Base-by-base conservation (phyloP, 2,329 filamentous ascomycete species). In the Nannizziopsis arthrosporioides region DNA sequence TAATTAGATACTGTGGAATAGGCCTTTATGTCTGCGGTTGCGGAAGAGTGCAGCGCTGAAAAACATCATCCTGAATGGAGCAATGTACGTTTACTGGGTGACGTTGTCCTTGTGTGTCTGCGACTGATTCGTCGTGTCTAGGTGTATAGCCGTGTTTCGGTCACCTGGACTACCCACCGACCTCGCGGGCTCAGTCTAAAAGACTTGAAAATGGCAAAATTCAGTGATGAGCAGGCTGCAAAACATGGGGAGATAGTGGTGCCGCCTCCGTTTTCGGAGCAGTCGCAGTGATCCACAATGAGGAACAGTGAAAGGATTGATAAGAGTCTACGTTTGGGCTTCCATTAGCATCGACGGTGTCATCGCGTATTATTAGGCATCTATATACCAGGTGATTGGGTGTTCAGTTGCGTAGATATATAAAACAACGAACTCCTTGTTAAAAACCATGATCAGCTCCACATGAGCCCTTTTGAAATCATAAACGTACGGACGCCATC, bases 171-270 rank as follows among this genome's bases (percentile, higher is more conserved):
- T 12, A 68, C 65, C 37, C 65, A 68, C 56, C 53, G 55, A 15
- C 65, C 65, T 5, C 63, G 60, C n/a, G 65, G 65, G 18, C 58
- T 68, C 18, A 62, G 63, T 8, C 50, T 57, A 22, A 66, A 67
- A 50, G 65, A 68, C 49, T 54, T 62, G 27, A 52, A 53, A 2
- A 62, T 67, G 61, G 65, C 65, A 3, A 57, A 55, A 41, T 61
- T 62, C 44, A 68, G 65, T 47, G 65, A 68, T 44, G 54, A 63
- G 41, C 60, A 63, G 22, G 65, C 64, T 27, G 54, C 51, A 17
- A 40, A 62, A 47, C 42, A 47, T 18, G 31, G 38, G 46, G 47
- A 49, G 35, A 44, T 49, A 19, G 19, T 45, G 47, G 32, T 47
- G 11, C 45, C 45, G 22, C 45, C 37, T 5, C 45, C 45, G 2